Base-by-base conservation (phyloP, 2,329 filamentous ascomycete species). In the Neocucurbitaria cava region DNA sequence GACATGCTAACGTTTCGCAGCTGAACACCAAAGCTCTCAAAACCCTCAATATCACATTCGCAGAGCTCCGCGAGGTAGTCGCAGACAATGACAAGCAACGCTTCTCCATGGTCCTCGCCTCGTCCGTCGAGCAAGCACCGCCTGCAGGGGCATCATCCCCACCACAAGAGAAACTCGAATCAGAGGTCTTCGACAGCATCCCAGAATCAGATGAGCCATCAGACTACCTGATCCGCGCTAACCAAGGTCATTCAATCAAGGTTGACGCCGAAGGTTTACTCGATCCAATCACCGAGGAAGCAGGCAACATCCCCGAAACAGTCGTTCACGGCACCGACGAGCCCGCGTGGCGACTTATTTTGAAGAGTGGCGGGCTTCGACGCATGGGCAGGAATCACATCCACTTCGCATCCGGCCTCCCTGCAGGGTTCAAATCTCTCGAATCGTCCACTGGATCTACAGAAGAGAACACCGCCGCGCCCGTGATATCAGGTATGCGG, bases 311-410 rank as follows among this genome's bases (percentile, higher is more conserved):
- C 1, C 91, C 91, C 0, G 70, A 80, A 0, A 80, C 83, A 0
- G 91, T 92, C 3, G 85, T 98, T 2, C 93, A 98, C 77, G 94
- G 95, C 33, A 97, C 94, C 0, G 96, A 92, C 71, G 91, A 93
- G 65, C 84, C 85, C 13, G 89, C 89, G 18, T 97, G 92, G 89
- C 79, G 83, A 0, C 69, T 81, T 10, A 98, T 99, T 56, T 75
- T 92, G 10, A 81, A 82, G n/a, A 82, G 84, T 0, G 93, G 93
- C 4, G 93, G 94, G 0, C 78, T 99, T 54, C 87, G 85, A 64
- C 84, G 83, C 54, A 98, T 98, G 95, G 82, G 81, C 0, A 79
- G 95, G 49, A 96, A 90, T 59, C 94, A 98, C 70, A 89, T 98
- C 24, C 95, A 99, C 77, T 96, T 95, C 72, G 90, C 91, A 2